Conservation (phyloP, 176 grass and related monocot species). For the Avena insularis region DNA sequence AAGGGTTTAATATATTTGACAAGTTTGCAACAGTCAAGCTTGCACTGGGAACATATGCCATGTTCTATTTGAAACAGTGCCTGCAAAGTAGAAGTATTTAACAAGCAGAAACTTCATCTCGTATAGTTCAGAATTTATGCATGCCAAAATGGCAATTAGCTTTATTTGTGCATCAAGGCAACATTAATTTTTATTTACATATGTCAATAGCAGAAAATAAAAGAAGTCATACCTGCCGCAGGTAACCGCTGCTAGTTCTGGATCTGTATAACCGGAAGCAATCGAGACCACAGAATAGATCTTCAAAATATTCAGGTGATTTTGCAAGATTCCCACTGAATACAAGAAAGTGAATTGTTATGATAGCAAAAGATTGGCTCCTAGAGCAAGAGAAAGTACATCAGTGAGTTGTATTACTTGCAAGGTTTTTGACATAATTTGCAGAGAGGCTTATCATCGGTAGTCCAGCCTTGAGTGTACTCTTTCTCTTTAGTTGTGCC, state of each 20-base stretch:
- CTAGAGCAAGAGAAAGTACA: slow-evolving; percentile 39
- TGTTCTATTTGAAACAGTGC: slow-evolving; percentile 90
- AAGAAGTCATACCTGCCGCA: slow-evolving; percentile 66
- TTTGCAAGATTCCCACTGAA: slow-evolving; percentile 84
- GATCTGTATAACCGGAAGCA: slow-evolving; percentile 81
- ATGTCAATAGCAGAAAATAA: slow-evolving; percentile 21
- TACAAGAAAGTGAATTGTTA: slow-evolving; percentile 29
- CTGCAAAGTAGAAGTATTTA: slow-evolving; percentile 48
- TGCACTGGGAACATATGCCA: slow-evolving; percentile 78
- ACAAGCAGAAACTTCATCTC: slow-evolving; percentile 35
- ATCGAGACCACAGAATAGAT: slow-evolving; percentile 84
- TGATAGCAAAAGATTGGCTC: slow-evolving; percentile 16
- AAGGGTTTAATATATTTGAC: slow-evolving; percentile 79
- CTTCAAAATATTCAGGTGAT: slow-evolving; percentile 97
- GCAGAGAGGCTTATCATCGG: slow-evolving; percentile 76
- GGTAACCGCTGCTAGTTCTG: slow-evolving; percentile 75
- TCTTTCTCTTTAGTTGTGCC: slow-evolving; percentile 63
- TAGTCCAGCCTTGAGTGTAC: slow-evolving; percentile 83
- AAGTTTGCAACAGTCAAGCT: slow-evolving; percentile 83
- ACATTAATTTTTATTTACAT: not conserved
- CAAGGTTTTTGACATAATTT: slow-evolving; percentile 90
- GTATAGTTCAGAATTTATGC: slow-evolving; percentile 20
- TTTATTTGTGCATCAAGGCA: not conserved
- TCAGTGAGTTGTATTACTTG: slow-evolving; percentile 56
- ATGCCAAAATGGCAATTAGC: not conserved